Evolutionary conservation across 2,329 filamentous ascomycete genomes (phyloP).

Genomic region (Fusarium sarcochroum): DNA sequence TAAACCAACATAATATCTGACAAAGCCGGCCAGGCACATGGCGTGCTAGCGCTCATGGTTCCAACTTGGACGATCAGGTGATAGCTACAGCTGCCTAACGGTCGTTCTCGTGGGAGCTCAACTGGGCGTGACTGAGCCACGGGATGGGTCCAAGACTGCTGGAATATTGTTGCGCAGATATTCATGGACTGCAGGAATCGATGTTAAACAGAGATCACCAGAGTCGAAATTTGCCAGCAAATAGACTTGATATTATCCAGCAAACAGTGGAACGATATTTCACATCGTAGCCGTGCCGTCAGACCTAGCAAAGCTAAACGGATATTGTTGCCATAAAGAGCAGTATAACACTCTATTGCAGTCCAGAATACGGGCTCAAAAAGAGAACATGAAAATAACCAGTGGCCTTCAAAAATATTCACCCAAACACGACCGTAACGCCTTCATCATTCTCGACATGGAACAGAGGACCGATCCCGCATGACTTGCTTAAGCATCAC

Average conservation of each 20-base stretch:
- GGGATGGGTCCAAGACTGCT: not conserved
- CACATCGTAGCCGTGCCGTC: constrained; percentile 3
- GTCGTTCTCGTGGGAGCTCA: not conserved
- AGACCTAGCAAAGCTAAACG: constrained; percentile 13
- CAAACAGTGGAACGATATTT: constrained; percentile 1
- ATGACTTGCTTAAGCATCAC: constrained; percentile 56
- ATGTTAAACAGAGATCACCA: not conserved
- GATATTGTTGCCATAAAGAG: constrained; percentile 28
- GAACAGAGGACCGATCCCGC: constrained; percentile 37
- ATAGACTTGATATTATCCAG: constrained; percentile 19
- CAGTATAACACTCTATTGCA: constrained; percentile 42
- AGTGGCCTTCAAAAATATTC: constrained; percentile 47
- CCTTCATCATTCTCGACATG: constrained; percentile 51
- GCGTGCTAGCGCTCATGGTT: constrained; percentile 11
- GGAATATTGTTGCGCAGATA: not conserved
- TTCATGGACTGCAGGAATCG: not conserved
- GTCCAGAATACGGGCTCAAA: constrained; percentile 38
- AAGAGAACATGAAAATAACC: constrained; percentile 48
- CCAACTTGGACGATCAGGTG: constrained; percentile 16
- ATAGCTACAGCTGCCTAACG: constrained; percentile 20
- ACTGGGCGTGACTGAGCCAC: constrained; percentile 3
- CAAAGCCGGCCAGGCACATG: constrained; percentile 20
- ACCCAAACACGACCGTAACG: constrained; percentile 54
- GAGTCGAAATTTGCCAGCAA: constrained; percentile 11
- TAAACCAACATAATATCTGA: constrained; percentile 1